Evolutionary conservation across 176 grass and related monocot species (phyloP), one percentile per base, ranked within the genome.

Genomic region (Ensete glaucum): DNA sequence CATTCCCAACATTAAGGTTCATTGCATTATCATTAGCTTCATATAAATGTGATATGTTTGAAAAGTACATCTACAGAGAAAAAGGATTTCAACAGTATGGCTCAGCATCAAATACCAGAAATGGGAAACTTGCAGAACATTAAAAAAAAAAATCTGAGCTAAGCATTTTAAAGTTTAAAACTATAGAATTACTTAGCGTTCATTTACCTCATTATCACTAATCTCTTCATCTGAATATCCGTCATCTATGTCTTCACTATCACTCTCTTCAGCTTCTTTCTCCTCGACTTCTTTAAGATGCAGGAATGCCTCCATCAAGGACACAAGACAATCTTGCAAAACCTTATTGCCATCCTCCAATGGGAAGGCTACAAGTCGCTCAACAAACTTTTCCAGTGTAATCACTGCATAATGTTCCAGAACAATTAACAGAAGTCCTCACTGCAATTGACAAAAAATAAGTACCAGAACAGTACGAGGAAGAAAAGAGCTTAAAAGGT

Each of bases 281-380:
- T 87, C 82, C 57, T 86, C 80, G 75, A 88, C 75, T 64, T 96
- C 82, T 68, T 89, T 89, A 54, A 96, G 83, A 78, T 78, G 78
- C 75, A 89, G 77, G 78, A 85, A 89, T 53, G 84, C 83, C 54
- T 92, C 87, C 85, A 96, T 77, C 81, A 96, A 72, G 68, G 92
- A 91, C 67, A 76, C 69, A 70, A 87, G 84, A 78, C 92, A 96
- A 66, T 92, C 89, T 29, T 77, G 52, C 62, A 87, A 63, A 15
- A 86, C n/a, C 76, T 92, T 83, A 63, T 52, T 85, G 50, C 67
- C 76, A 80, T 54, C 73, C 53, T 73, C 78, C 49, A 76, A 84
- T 59, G 77, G 62, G 71, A 57, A 76, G 8, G 62, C 66, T 77
- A 92, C 21, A 34, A 92, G 68, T 12, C 73, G 85, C 53, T 88